Conservation (phyloP, 225 moss, liverwort and hornwort species). For the Marchantia paleacea region DNA sequence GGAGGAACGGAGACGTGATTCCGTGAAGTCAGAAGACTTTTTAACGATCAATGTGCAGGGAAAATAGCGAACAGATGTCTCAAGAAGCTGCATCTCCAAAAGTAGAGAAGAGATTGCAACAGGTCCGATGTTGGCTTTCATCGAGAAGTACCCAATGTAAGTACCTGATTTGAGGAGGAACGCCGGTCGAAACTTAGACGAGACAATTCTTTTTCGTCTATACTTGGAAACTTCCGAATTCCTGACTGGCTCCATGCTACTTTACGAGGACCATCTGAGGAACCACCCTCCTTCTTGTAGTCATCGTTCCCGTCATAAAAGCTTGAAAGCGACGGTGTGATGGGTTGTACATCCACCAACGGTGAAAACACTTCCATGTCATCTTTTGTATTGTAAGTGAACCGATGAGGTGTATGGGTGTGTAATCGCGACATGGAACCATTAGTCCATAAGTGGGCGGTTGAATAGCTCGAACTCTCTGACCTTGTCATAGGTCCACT, state of each 20-base stretch:
- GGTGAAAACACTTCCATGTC: conserved; percentile 99
- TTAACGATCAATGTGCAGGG: background rate
- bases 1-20: background rate
- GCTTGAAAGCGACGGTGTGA: conserved; percentile 86
- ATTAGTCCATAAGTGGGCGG: conserved; percentile 62
- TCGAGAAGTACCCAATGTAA: background rate
- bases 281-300: conserved; percentile 41
- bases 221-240: conserved; percentile 66
- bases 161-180: conserved; percentile 60
- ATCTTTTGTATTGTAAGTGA: conserved; percentile 74
- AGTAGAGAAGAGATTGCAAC: background rate
- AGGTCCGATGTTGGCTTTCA: background rate
- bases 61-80: background rate
- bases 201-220: conserved; percentile 82
- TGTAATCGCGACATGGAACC: conserved; percentile 70
- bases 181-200: conserved; percentile 60
- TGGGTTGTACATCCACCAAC: conserved; percentile 96
- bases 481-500: conserved; percentile 40
- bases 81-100: background rate
- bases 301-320: conserved; percentile 89
- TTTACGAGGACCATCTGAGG: conserved; percentile 38
- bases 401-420: conserved; percentile 64
- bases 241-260: conserved; percentile 42
- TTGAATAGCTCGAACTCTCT: conserved; percentile 42
- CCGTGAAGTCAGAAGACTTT: background rate